A percentile compares a stretch with the other conserved stretches of the same genome.
phyloP scores from a whole-genome alignment of 2,329 filamentous ascomycete species.

The Allantophomopsis lycopodina region DNA sequence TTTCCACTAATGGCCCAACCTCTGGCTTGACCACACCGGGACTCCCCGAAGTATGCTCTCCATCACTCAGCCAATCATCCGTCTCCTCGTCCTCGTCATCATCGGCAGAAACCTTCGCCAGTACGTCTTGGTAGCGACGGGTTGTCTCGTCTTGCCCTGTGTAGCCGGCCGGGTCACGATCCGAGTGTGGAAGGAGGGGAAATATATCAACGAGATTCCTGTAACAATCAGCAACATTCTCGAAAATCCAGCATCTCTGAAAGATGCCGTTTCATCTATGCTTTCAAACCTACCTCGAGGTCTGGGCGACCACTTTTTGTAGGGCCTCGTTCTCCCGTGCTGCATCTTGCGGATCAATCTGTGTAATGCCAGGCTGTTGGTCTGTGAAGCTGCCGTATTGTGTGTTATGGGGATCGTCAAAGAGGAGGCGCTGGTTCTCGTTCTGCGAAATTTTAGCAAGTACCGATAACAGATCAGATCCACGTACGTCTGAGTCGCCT shows the following conservation, averaged over 20 bases:
- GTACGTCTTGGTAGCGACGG: slow-evolving; percentile 45
- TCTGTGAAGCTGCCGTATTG: slow-evolving; percentile 52
- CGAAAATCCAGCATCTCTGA: neutral
- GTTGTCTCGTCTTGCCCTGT: slow-evolving; percentile 40
- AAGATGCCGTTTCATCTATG: slow-evolving; percentile 5
- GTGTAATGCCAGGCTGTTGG: slow-evolving; percentile 30
- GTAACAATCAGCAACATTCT: slow-evolving; percentile 1
- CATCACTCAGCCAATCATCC: slow-evolving; percentile 29
- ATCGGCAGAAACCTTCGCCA: slow-evolving; percentile 35
- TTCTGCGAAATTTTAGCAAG: slow-evolving; percentile 8
- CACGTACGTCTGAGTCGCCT: slow-evolving; percentile 37
- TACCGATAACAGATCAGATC: neutral
- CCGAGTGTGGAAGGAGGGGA: slow-evolving; percentile 40
- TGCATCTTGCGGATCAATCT: slow-evolving; percentile 46
- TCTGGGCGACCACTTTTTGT: slow-evolving; percentile 48
- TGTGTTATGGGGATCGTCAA: slow-evolving; percentile 43
- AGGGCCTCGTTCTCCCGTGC: slow-evolving; percentile 52
- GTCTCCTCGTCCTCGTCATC: slow-evolving; percentile 2
- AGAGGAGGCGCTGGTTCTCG: slow-evolving; percentile 34
- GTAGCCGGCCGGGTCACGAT: slow-evolving; percentile 23
- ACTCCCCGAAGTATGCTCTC: slow-evolving; percentile 16
- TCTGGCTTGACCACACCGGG: slow-evolving; percentile 17
- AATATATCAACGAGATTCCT: slow-evolving; percentile 58
- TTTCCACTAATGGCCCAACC: slow-evolving; percentile 18
- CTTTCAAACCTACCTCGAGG: slow-evolving; percentile 35